Conservation (phyloP, 2,329 filamentous ascomycete genomes). For the Cryphonectria naterciae region DNA sequence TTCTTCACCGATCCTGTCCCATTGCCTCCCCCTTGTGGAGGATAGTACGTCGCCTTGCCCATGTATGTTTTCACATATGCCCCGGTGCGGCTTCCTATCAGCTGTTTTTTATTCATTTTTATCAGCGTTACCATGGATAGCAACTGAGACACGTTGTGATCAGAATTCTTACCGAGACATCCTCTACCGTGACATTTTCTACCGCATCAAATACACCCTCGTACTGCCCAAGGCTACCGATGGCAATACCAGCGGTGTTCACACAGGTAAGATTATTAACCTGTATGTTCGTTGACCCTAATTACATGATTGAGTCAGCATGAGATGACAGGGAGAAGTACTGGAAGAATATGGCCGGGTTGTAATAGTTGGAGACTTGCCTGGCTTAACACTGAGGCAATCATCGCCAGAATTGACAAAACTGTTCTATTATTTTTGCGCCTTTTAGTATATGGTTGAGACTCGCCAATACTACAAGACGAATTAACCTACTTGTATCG, state of each 20-base stretch:
- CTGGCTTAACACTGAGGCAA: conserved; percentile 18
- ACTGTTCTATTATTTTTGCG: neutral
- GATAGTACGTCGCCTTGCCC: conserved; percentile 20
- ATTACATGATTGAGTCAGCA: neutral
- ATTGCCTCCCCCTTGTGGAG: conserved; percentile 20
- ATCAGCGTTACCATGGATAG: neutral
- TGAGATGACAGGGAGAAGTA: neutral
- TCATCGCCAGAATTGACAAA: conserved; percentile 15
- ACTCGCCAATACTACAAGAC: neutral
- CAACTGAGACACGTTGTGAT: too few species aligned
- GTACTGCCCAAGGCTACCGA: conserved; percentile 20
- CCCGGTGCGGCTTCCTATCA: conserved; percentile 18
- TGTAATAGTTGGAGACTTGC: neutral
- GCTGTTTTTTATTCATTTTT: neutral
- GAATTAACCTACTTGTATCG: neutral
- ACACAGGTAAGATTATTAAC: conserved; percentile 16
- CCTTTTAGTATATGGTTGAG: neutral
- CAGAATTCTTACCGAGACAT: conserved; percentile 1
- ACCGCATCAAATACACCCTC: conserved; percentile 13
- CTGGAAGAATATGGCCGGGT: neutral
- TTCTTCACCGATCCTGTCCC: conserved; percentile 20
- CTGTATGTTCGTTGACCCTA: conserved; percentile 17
- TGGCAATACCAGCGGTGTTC: conserved; percentile 16
- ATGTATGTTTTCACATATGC: conserved; percentile 22
- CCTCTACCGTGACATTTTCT: conserved; percentile 21